Percentiles rank a stretch among this genome's conserved stretches.
phyloP scores from a whole-genome alignment of 2,329 filamentous ascomycete genomes.

The Aspergillus ustus region DNA sequence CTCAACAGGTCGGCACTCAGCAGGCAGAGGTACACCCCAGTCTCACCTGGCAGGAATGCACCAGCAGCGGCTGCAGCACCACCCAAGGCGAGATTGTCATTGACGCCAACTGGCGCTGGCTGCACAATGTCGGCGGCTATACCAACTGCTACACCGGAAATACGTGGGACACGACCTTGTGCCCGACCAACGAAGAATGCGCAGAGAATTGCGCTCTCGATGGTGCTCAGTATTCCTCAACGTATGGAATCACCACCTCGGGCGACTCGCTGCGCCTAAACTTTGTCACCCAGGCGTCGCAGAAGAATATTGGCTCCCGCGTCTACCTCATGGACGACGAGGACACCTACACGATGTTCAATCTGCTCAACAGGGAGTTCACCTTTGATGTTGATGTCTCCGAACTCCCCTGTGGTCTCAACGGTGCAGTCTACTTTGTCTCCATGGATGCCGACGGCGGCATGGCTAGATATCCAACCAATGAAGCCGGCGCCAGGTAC shows the following conservation, averaged over 20 bases:
- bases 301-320: constrained; percentile 54
- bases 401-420: constrained; percentile 69
- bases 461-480: constrained; percentile 53
- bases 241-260: constrained; percentile 58
- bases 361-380: constrained; percentile 70
- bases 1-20: constrained; percentile 30
- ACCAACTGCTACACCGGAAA: constrained; percentile 65
- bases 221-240: constrained; percentile 58
- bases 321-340: constrained; percentile 68
- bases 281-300: constrained; percentile 48
- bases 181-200: constrained; percentile 55
- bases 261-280: constrained; percentile 55
- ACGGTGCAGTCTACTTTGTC: constrained; percentile 71
- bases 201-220: constrained; percentile 62
- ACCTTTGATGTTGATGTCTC: constrained; percentile 75
- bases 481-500: constrained; percentile 63
- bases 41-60: constrained; percentile 58
- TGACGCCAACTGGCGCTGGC: constrained; percentile 64
- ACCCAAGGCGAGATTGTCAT: constrained; percentile 57
- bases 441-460: constrained; percentile 67
- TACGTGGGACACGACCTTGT: constrained; percentile 54
- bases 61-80: constrained; percentile 55
- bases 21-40: constrained; percentile 49
- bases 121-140: constrained; percentile 53
- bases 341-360: constrained; percentile 67